phyloP scores from a whole-genome alignment of 192 early-diverging fungal species.

The Lunasporangiospora selenospora region DNA sequence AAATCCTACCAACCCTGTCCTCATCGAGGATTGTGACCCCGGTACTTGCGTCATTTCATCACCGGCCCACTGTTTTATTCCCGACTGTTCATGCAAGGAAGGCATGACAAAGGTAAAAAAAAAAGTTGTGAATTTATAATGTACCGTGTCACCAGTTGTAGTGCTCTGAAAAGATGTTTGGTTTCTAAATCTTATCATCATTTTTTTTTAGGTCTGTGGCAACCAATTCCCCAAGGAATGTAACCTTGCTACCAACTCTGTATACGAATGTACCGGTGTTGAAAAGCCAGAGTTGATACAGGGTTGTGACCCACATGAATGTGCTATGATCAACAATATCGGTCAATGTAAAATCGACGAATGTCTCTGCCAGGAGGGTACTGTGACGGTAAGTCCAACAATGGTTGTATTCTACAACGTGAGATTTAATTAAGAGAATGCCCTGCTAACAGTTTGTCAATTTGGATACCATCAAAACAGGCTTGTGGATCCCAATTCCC shows the following conservation, averaged over 20 bases:
- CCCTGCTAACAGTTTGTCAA: not conserved
- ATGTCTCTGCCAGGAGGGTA: not conserved
- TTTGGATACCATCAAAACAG: not conserved
- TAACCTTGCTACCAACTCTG: not conserved
- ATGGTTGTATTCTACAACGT: too few relatives aligned
- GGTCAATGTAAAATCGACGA: not conserved
- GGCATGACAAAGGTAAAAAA: not conserved
- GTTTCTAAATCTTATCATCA: too few relatives aligned
- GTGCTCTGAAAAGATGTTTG: too few relatives aligned
- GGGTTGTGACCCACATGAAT: not conserved
- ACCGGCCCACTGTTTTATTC: not conserved
- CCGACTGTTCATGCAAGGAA: not conserved
- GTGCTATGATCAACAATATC: not conserved
- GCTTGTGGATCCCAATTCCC: conserved; percentile 1
- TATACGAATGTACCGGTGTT: too few relatives aligned
- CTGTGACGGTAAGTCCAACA: not conserved
- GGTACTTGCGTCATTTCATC: not conserved
- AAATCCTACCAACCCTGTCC: too few relatives aligned
- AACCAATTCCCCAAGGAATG: not conserved
- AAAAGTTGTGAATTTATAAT: too few relatives aligned
- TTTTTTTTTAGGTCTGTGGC: not conserved
- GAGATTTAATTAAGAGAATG: too few relatives aligned
- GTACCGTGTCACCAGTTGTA: too few relatives aligned
- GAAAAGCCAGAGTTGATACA: too few relatives aligned
- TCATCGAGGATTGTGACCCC: not conserved